Evolutionary conservation across 208 protist species (phyloP).

Genomic region (Entamoeba moshkovskii): DNA sequence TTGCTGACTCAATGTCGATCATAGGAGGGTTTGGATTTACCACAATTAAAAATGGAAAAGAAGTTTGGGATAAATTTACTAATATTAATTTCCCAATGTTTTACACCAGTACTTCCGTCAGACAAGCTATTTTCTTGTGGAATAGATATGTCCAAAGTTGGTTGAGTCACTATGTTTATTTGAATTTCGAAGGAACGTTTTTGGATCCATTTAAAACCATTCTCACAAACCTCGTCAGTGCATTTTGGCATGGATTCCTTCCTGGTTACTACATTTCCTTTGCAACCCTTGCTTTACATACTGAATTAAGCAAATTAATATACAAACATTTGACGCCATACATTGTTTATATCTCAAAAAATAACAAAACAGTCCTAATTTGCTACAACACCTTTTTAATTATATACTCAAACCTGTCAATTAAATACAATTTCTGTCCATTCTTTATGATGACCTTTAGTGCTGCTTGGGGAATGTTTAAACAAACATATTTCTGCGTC

Average conservation of each 20-base stretch:
- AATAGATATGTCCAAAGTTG: not conserved
- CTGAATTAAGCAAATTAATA: not conserved
- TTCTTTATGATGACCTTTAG: not conserved
- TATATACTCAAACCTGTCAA: not conserved
- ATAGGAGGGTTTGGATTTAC: not conserved
- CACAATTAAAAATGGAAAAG: not conserved
- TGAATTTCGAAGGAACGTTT: not conserved
- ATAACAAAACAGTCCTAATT: not conserved
- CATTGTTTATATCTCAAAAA: not conserved
- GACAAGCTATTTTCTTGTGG: not conserved
- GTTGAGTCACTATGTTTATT: not conserved
- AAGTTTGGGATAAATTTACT: not conserved
- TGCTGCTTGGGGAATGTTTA: not conserved
- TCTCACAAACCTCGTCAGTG: not conserved
- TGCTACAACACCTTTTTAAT: not conserved
- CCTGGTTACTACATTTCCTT: not conserved
- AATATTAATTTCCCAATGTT: not conserved
- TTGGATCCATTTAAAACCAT: not conserved
- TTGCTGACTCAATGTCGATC: not conserved
- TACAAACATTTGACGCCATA: not conserved
- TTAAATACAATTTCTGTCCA: not conserved
- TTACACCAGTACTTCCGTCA: not conserved
- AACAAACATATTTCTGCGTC: not conserved
- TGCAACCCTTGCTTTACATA: not conserved
- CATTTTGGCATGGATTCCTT: not conserved